Conservation (phyloP, 2,329 filamentous ascomycete species). For the Ascochyta koolunga region DNA sequence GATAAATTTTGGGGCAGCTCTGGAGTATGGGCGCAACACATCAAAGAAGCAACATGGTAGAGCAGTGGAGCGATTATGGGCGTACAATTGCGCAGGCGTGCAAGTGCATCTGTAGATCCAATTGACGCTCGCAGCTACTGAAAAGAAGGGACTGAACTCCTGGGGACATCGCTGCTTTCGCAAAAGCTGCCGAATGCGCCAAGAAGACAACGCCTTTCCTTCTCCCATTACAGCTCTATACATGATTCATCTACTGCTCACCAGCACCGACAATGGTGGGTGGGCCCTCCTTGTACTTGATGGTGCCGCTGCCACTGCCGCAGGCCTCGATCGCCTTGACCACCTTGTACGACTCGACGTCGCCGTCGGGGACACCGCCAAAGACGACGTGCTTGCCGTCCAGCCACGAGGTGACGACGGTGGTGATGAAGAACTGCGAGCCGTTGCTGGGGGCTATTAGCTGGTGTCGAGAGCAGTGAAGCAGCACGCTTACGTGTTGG, state of each 20-base stretch:
- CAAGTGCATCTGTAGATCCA: slow-evolving; percentile 20
- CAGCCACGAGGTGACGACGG: slow-evolving; percentile 70
- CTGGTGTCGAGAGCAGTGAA: neutral
- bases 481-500: slow-evolving; percentile 73
- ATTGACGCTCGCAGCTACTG: slow-evolving; percentile 30
- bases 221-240: slow-evolving; percentile 13
- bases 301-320: slow-evolving; percentile 60
- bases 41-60: neutral
- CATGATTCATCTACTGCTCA: slow-evolving; percentile 47
- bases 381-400: slow-evolving; percentile 86
- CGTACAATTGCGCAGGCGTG: too few relatives aligned
- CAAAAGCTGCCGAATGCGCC: slow-evolving; percentile 16
- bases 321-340: slow-evolving; percentile 66
- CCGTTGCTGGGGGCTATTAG: slow-evolving; percentile 61
- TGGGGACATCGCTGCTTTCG: slow-evolving; percentile 5
- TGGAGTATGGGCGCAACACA: neutral
- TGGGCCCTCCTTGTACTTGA: slow-evolving; percentile 57
- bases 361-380: slow-evolving; percentile 69
- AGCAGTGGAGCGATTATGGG: neutral
- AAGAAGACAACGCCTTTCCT: slow-evolving; percentile 13
- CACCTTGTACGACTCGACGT: slow-evolving; percentile 59
- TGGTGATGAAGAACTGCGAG: slow-evolving; percentile 77
- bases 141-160: slow-evolving; percentile 12
- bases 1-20: slow-evolving; percentile 26
- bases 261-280: slow-evolving; percentile 62